These are phyloP conservation scores for Suillus sp. DNA, from an alignment of 768 basidiomycete species.

Conservation along the genomic window DNA sequence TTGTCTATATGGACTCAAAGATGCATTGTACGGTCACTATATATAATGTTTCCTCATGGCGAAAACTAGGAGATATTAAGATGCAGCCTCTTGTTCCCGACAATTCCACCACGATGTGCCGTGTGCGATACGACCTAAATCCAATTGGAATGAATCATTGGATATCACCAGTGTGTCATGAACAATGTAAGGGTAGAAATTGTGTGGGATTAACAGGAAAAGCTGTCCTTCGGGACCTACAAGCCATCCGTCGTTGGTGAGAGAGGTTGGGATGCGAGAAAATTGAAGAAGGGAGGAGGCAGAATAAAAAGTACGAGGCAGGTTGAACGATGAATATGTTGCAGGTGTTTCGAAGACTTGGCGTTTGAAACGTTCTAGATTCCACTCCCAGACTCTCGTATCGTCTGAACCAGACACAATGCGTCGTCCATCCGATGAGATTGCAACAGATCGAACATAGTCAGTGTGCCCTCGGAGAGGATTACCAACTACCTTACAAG, in stretches of 20 bases:
- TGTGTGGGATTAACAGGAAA: not conserved
- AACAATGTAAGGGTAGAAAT: not conserved
- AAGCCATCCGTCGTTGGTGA: not conserved
- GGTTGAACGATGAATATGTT: not conserved
- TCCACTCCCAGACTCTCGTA: slow-evolving; percentile 15
- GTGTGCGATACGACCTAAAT: not conserved
- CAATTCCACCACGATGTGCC: not conserved
- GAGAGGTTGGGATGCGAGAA: not conserved
- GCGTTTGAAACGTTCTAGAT: no score
- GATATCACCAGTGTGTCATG: slow-evolving; percentile 4
- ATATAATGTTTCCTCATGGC: no score
- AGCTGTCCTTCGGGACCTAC: not conserved
- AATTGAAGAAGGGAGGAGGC: not conserved
- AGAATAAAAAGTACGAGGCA: not conserved
- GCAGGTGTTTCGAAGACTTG: not conserved
- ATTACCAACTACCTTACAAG: not conserved
- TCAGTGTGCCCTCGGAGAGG: slow-evolving; percentile 4
- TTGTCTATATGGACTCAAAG: no score
- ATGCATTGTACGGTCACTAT: no score
- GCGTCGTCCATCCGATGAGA: slow-evolving; percentile 14
- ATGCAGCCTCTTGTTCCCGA: not conserved
- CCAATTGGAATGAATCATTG: not conserved
- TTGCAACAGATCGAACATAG: slow-evolving; percentile 2
- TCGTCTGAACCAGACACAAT: slow-evolving; percentile 17
- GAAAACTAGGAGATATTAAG: not conserved